Conservation (phyloP, 495 filamentous ascomycete species). For the Cercophora newfieldiana region DNA sequence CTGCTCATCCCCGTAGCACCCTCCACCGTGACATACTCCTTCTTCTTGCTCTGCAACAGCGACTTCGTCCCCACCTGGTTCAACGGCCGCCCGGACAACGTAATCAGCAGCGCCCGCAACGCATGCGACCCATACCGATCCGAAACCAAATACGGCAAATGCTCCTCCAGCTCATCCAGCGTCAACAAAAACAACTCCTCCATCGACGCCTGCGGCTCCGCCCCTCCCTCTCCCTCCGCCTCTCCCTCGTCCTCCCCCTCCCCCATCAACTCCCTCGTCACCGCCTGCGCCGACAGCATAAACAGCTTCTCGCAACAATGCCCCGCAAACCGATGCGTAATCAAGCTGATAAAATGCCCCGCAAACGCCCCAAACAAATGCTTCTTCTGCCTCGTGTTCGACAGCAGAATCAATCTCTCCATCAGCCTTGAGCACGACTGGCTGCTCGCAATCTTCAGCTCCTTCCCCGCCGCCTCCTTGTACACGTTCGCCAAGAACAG, state of each 20-base stretch:
- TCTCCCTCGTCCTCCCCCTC: slow-evolving; percentile 30
- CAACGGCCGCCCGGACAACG: slow-evolving; percentile 80
- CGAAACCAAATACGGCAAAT: slow-evolving; percentile 80
- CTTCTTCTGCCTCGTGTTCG: slow-evolving; percentile 78
- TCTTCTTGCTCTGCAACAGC: slow-evolving; percentile 81
- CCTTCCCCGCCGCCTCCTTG: slow-evolving; percentile 82
- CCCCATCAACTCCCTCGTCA: slow-evolving; percentile 68
- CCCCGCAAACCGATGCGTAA: slow-evolving; percentile 93
- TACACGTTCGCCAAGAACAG: slow-evolving; percentile 86
- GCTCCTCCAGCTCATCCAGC: slow-evolving; percentile 78
- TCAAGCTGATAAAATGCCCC: slow-evolving; percentile 83
- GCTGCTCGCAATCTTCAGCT: slow-evolving; percentile 91
- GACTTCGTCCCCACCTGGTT: slow-evolving; percentile 63
- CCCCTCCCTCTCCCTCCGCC: slow-evolving; percentile 36
- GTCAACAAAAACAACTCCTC: slow-evolving; percentile 81
- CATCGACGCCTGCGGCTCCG: slow-evolving; percentile 55
- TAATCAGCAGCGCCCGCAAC: slow-evolving; percentile 77
- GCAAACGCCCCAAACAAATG: slow-evolving; percentile 77
- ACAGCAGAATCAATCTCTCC: slow-evolving; percentile 85
- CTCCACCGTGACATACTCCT: slow-evolving; percentile 69
- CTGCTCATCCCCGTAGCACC: slow-evolving; percentile 35
- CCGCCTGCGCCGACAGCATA: slow-evolving; percentile 71
- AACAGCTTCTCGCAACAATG: slow-evolving; percentile 97
- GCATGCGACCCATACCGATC: slow-evolving; percentile 91
- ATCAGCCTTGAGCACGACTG: slow-evolving; percentile 92